phyloP scores from a whole-genome alignment of 495 filamentous ascomycete genomes.

The Halenospora varia region DNA sequence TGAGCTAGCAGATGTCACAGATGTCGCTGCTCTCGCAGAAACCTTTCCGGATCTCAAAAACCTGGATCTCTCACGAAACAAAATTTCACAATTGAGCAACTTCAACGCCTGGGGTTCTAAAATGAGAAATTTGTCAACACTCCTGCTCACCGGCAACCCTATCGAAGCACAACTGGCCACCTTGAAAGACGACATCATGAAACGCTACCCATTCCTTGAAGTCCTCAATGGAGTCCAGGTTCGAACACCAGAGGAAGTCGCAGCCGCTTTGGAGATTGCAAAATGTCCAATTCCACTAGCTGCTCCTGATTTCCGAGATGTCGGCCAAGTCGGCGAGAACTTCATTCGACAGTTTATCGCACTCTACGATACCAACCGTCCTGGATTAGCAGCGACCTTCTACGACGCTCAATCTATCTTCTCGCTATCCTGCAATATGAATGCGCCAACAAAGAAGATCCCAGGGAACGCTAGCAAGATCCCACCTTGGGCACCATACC shows the following conservation, averaged over 20 bases:
- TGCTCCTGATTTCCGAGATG: constrained; percentile 69
- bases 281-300: constrained; percentile 64
- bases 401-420: constrained; percentile 80
- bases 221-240: constrained; percentile 68
- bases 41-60: constrained; percentile 81
- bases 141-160: constrained; percentile 74
- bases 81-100: constrained; percentile 51
- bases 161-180: constrained; percentile 53
- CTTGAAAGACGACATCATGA: constrained; percentile 66
- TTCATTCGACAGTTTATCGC: constrained; percentile 73
- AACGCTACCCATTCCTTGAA: constrained; percentile 76
- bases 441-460: constrained; percentile 46
- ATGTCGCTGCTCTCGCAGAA: constrained; percentile 66
- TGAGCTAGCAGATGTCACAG: constrained; percentile 59
- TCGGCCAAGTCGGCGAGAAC: constrained; percentile 64
- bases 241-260: constrained; percentile 62
- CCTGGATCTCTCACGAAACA: constrained; percentile 79
- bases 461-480: too few species aligned
- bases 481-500: constrained; percentile 64
- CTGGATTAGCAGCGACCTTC: constrained; percentile 54
- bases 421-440: constrained; percentile 64
- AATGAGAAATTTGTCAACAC: constrained; percentile 71
- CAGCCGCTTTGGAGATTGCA: constrained; percentile 36
- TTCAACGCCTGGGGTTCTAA: constrained; percentile 69
- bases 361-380: constrained; percentile 70